These are phyloP conservation scores for Cystobasidium ongulense DNA, from an alignment of 768 basidiomycete species.

Conservation along the genomic window DNA sequence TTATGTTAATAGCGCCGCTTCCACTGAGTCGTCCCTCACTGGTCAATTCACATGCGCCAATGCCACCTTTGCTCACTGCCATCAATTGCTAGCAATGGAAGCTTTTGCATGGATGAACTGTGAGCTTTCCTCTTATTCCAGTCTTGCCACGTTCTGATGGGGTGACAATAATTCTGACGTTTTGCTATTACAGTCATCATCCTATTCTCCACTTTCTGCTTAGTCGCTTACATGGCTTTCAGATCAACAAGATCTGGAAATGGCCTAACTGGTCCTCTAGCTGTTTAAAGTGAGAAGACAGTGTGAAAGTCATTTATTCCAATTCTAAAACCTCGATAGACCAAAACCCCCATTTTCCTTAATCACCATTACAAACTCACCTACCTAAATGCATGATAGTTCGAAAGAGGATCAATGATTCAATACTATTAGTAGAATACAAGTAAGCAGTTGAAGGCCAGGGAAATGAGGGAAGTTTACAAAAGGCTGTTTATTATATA, in stretches of 20 bases:
- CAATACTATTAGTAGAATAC: too few species aligned
- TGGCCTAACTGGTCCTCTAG: conserved; percentile 25
- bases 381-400: too few species aligned
- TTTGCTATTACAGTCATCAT: not conserved
- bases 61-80: conserved; percentile 31
- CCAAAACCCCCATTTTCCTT: too few species aligned
- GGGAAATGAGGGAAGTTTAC: too few species aligned
- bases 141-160: not conserved
- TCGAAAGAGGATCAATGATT: too few species aligned
- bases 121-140: conserved; percentile 21
- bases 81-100: conserved; percentile 36
- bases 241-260: conserved; percentile 11
- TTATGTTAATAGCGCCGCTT: conserved; percentile 1
- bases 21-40: not conserved
- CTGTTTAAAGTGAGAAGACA: conserved; percentile 8
- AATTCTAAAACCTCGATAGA: too few species aligned
- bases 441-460: too few species aligned
- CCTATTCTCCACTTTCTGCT: not conserved
- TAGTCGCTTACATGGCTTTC: conserved; percentile 11
- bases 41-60: conserved; percentile 19
- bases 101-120: conserved; percentile 41
- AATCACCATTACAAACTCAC: too few species aligned
- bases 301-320: too few species aligned
- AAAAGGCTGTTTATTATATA: too few species aligned
- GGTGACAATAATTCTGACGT: not conserved